These are phyloP conservation scores for Cyclotella sp. DNA, from an alignment of 108 stramenopile species.

Conservation along the genomic window DNA sequence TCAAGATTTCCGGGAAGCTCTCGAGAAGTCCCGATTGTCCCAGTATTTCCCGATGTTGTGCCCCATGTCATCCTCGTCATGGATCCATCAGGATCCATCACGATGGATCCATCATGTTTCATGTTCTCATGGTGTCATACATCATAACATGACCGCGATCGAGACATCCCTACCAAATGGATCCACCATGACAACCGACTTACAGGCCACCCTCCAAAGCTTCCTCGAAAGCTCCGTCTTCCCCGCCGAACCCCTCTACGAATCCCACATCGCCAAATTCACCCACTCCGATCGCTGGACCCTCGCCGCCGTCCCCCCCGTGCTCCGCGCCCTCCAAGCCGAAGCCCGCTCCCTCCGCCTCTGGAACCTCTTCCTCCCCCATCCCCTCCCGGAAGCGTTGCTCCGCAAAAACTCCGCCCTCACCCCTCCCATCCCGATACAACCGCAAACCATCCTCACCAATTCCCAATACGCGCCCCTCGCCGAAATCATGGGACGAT, in stretches of 20 bases:
- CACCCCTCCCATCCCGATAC: conserved; percentile 25
- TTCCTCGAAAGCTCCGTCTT: conserved; percentile 82
- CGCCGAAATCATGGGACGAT: conserved; percentile 91
- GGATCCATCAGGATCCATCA: no score
- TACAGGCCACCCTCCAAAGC: conserved; percentile 66
- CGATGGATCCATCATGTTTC: no score
- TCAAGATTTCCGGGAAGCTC: no score
- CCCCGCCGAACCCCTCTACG: conserved; percentile 82
- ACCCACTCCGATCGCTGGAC: conserved; percentile 70
- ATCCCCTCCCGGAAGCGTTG: conserved; percentile 50
- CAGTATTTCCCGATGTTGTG: no score
- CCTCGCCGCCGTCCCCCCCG: conserved; percentile 71
- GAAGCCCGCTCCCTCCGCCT: conserved; percentile 77
- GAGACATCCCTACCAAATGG: background rate
- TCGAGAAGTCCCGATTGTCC: no score
- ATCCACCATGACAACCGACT: background rate
- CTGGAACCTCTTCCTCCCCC: conserved; percentile 92
- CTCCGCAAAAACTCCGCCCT: background rate
- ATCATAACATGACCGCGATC: background rate
- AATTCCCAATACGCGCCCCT: conserved; percentile 89
- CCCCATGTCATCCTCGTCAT: no score
- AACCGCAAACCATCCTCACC: conserved; percentile 51
- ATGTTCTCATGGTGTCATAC: no score
- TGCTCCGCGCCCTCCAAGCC: conserved; percentile 63
- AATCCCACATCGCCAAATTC: conserved; percentile 62